Base-by-base conservation (phyloP, 2,329 filamentous ascomycete genomes). In the Moelleriella libera region DNA sequence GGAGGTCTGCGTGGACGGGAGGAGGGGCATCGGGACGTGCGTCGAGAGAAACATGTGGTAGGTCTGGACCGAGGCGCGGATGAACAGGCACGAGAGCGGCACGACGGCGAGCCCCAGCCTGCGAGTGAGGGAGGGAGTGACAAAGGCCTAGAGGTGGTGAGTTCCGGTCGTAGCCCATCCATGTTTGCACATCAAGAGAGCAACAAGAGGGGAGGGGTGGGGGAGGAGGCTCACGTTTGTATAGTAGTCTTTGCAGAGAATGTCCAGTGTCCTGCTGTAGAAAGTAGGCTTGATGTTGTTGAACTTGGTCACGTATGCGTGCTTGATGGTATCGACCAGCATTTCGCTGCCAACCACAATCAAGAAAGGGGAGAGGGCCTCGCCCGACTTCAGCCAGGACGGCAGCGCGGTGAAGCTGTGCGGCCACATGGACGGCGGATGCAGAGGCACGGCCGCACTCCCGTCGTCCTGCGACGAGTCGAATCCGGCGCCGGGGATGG, bases 41-140 rank as follows among this genome's bases (percentile, higher is more conserved):
- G 87, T 89, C 4, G 89, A 86, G 11, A 97, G 76, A 59, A 97
- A 94, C 90, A 97, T 97, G 66, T 96, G 85, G 64, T 97, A 98
- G 6, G 90, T 96, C 62, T 98, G 92, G 42, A 97, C 76, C 1
- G 87, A 89, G 44, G 94, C 88, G 42, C 94, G 82, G 62, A 98
- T 92, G 65, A 98, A 96, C 44, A 98, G 80, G 56, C 89, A 97
- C 1, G 89, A 90, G 0, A 98, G 73, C 0, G 92, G 92, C 44
- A 98, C 85, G 31, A 97, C 83, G 0, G 92, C 92, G 1, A 98
- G 72, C 1, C 92, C 92, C 0, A 98, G 78, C 14, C 92, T 80
- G 49, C 89, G 85, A 4, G 88, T 95, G 2, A 98, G 71, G 29
- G 94, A 90, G 30, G 92, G 89, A 29, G 94, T 85, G 10, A 83